Base-by-base conservation (phyloP, 306 rosid species). In the Vicia faba region DNA sequence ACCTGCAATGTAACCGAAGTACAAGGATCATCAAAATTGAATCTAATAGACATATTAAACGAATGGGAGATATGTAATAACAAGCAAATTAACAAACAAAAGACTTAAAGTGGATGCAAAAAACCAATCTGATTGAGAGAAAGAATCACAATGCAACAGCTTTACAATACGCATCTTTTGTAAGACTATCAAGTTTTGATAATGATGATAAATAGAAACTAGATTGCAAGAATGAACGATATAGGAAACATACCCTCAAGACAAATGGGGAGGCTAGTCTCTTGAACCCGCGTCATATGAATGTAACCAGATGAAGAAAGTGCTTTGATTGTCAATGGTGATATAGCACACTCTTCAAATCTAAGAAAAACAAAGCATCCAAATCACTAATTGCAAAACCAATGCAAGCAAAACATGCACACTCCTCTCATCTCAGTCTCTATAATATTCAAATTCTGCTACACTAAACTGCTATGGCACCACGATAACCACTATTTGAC, bases 261-360 rank as follows among this genome's bases (percentile, higher is more conserved):
- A 75, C 86, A 76, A 82, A 77, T 58, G 46, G 88, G 51, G 63
- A 93, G 74, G 72, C 88, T 78, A 58, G 83, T 89, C 88, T 89
- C 96, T 73, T 93, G 98, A 14, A 88, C 95, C 33, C 86, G 81
- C 18, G 97, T 89, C 98, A 89, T 77, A 31, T 68, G 84, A 70
- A 79, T 55, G 81, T 84, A 93, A 25, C 95, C 89, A 69, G 97
- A 86, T 3, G 79, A 76, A 69, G 89, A 83, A 60, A 93, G 93
- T 35, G 98, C 93, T 79, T 80, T 88, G 60, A 88, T 76, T 7
- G 97, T 89, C 69, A 77, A 73, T 8, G 88, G 90, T 20, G 97
- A 93, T 80, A 93, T 81, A 11, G 81, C 84, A n/a, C 84, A 89
- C 80, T 84, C 95, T 20, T 89, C 98, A 80, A 93, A 89, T 62